Evolutionary conservation across 495 filamentous ascomycete species (phyloP).

Genomic region (Xylaria cubensis): DNA sequence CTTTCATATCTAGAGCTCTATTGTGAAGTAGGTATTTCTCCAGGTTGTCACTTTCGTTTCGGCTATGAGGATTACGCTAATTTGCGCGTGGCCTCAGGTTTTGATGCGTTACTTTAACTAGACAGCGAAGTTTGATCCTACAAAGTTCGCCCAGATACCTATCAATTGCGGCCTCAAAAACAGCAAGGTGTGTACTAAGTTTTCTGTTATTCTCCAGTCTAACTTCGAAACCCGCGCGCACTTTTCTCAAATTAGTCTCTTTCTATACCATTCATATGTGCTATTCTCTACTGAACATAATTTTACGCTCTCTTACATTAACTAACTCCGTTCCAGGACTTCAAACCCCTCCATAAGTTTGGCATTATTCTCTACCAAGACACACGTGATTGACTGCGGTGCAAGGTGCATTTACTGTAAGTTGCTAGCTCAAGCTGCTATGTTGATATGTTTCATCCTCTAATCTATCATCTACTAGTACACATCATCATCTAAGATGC

Average conservation of each 20-base stretch:
- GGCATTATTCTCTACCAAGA: background rate
- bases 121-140: background rate
- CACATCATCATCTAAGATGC: background rate
- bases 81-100: background rate
- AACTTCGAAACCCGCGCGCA: background rate
- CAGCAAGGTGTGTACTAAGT: background rate
- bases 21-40: background rate
- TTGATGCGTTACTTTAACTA: background rate
- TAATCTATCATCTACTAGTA: background rate
- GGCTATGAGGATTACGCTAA: background rate
- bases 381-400: background rate
- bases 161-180: background rate
- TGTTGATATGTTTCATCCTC: background rate
- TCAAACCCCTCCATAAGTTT: background rate
- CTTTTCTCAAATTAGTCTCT: background rate
- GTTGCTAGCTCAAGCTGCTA: background rate
- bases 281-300: too few species aligned
- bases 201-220: background rate
- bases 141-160: background rate
- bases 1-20: background rate
- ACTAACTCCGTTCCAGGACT: background rate
- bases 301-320: background rate
- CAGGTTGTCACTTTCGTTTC: background rate
- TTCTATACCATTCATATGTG: background rate
- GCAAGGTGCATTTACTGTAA: background rate